A percentile compares a stretch with the other conserved stretches of the same genome.
phyloP scores from a whole-genome alignment of 2,329 filamentous ascomycete genomes.

The Fusarium incarnatum region DNA sequence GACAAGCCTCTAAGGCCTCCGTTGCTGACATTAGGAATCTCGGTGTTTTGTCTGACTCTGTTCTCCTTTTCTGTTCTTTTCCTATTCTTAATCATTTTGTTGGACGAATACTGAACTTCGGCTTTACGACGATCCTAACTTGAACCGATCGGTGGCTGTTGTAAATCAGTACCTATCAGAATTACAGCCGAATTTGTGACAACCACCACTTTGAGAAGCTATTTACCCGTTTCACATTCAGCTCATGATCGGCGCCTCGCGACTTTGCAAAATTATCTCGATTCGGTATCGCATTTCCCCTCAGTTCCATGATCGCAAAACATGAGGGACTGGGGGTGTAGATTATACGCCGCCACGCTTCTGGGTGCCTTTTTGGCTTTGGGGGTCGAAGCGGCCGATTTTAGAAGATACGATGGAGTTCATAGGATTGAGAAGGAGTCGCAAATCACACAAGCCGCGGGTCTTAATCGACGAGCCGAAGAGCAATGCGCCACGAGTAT shows the following conservation, averaged over 20 bases:
- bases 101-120: slow-evolving; percentile 5
- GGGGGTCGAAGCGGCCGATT: slow-evolving; percentile 42
- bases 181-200: slow-evolving; percentile 15
- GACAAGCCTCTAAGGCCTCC: slow-evolving; percentile 43
- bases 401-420: slow-evolving; percentile 48
- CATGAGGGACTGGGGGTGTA: slow-evolving; percentile 43
- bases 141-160: slow-evolving; percentile 11
- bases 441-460: slow-evolving; percentile 39
- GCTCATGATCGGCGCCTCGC: slow-evolving; percentile 26
- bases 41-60: slow-evolving; percentile 22
- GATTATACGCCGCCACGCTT: slow-evolving; percentile 34
- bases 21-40: slow-evolving; percentile 43
- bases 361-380: slow-evolving; percentile 38
- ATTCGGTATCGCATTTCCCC: slow-evolving; percentile 21
- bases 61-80: slow-evolving; percentile 23
- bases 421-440: slow-evolving; percentile 49
- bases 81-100: slow-evolving; percentile 3
- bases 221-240: slow-evolving; percentile 23
- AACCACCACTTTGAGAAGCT: background rate
- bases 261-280: slow-evolving; percentile 13
- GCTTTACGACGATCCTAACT: slow-evolving; percentile 7
- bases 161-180: slow-evolving; percentile 6
- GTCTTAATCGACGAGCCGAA: slow-evolving; percentile 34
- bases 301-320: slow-evolving; percentile 33
- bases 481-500: slow-evolving; percentile 45